phyloP scores from a whole-genome alignment of 306 rosid species.

The Rubus parviflorus region DNA sequence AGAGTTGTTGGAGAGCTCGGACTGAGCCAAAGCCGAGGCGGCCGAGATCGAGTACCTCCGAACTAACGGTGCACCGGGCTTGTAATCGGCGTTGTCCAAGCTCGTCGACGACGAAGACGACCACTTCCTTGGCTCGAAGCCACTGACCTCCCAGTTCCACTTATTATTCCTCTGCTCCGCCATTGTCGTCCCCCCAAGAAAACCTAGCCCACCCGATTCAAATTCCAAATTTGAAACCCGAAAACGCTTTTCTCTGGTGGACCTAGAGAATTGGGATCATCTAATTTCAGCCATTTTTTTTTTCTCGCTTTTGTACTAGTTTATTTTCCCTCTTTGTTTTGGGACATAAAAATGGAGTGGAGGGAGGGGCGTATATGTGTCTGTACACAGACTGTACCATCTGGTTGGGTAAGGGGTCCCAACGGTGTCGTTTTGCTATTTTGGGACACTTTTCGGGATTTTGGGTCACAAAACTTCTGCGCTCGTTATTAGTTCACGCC shows the following conservation, averaged over 20 bases:
- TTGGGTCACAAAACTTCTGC: conserved; percentile 52
- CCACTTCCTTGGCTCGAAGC: conserved; percentile 87
- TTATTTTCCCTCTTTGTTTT: not conserved
- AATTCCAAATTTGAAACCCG: conserved; percentile 7
- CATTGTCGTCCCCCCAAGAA: conserved; percentile 41
- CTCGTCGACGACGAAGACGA: conserved; percentile 35
- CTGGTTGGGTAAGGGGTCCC: not conserved
- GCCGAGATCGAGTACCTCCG: conserved; percentile 79
- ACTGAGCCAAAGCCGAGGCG: conserved; percentile 56
- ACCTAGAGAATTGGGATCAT: conserved; percentile 26
- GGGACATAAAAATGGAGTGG: conserved; percentile 49
- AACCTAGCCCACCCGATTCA: conserved; percentile 24
- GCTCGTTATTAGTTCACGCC: conserved; percentile 48
- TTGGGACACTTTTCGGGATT: conserved; percentile 28
- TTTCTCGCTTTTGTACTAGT: not conserved
- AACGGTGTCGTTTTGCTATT: conserved; percentile 50
- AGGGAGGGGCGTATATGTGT: not conserved
- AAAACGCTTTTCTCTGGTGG: conserved; percentile 19
- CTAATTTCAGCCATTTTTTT: conserved; percentile 21
- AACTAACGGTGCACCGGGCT: conserved; percentile 51
- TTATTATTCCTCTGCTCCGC: conserved; percentile 63
- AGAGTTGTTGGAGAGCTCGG: conserved; percentile 48
- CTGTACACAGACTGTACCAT: not conserved
- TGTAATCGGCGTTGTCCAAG: conserved; percentile 45
- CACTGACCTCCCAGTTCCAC: conserved; percentile 99